Conservation (phyloP, 805 yeast genomes). For the Cyberlindnera maclurae region DNA sequence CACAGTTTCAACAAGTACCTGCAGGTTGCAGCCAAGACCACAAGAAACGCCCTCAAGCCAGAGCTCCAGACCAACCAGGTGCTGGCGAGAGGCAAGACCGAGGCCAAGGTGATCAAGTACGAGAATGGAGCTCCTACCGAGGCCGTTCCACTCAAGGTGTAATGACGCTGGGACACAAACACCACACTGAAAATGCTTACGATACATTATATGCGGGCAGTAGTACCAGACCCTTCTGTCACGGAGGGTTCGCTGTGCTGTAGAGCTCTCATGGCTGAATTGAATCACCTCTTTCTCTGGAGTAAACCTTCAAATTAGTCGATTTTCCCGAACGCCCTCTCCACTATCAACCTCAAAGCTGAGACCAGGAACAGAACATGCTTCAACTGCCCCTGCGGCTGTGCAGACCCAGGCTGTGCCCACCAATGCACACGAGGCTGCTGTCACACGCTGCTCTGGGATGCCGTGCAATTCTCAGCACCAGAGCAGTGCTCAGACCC, state of each 20-base stretch:
- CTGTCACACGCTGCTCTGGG: too few species aligned
- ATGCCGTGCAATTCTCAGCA: too few species aligned
- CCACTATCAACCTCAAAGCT: too few species aligned
- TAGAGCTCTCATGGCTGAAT: too few species aligned
- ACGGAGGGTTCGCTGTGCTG: background rate
- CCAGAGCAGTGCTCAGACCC: too few species aligned
- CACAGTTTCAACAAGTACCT: conserved; percentile 76
- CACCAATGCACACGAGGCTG: too few species aligned
- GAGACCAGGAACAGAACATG: too few species aligned
- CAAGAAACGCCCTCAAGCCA: conserved; percentile 83
- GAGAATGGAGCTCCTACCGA: conserved; percentile 54
- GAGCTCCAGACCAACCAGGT: conserved; percentile 67
- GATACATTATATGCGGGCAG: conserved; percentile 1
- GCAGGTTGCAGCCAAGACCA: conserved; percentile 82
- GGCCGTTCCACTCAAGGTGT: conserved; percentile 26
- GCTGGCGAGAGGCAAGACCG: conserved; percentile 65
- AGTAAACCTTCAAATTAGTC: too few species aligned
- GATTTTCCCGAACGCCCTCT: too few species aligned
- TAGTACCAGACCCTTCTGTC: background rate
- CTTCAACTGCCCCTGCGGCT: too few species aligned
- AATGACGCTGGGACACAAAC: background rate
- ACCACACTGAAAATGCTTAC: background rate
- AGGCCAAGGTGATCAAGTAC: conserved; percentile 64
- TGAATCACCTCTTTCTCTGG: too few species aligned
- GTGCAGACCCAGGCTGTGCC: too few species aligned